Conservation (phyloP, 1,284 basidiomycete species). For the Boletus smithii region DNA sequence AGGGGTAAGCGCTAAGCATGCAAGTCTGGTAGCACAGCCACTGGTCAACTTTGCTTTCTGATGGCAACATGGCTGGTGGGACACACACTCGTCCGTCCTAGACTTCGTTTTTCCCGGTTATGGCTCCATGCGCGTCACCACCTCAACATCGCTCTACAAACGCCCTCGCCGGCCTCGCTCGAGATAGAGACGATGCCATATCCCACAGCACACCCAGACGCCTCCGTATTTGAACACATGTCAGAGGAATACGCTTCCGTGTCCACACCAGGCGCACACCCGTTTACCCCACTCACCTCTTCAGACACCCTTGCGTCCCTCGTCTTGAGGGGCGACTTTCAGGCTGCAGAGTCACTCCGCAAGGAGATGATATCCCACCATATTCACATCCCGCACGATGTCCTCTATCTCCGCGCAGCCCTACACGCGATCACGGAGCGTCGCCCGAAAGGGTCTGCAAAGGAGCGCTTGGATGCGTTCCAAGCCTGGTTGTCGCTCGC, state of each 20-base stretch:
- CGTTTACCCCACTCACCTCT: constrained; percentile 24
- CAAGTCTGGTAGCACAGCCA: too few species aligned
- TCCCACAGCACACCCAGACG: constrained; percentile 24
- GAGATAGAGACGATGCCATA: constrained; percentile 32
- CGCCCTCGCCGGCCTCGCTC: constrained; percentile 30
- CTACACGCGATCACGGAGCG: constrained; percentile 19
- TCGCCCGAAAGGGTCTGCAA: constrained; percentile 2
- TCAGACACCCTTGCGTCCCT: constrained; percentile 25
- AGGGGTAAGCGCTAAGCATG: too few species aligned
- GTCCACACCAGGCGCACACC: constrained; percentile 3
- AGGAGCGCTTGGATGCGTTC: constrained; percentile 20
- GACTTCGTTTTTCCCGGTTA: constrained; percentile 8
- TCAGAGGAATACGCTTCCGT: constrained; percentile 27
- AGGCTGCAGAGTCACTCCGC: constrained; percentile 25
- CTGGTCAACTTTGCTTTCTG: too few species aligned
- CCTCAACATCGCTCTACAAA: too few species aligned
- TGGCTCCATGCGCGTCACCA: constrained; percentile 23
- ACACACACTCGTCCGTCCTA: constrained; percentile 12
- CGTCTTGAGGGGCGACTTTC: constrained; percentile 22
- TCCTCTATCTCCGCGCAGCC: constrained; percentile 29
- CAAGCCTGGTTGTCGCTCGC: constrained; percentile 28
- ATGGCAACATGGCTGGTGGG: constrained; percentile 33
- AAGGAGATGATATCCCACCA: constrained; percentile 26
- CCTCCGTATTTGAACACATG: constrained; percentile 26
- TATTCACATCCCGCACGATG: constrained; percentile 22